These are phyloP conservation scores for Coemansia sp. DNA, from an alignment of 192 early-diverging fungal genomes.

Conservation along the genomic window DNA sequence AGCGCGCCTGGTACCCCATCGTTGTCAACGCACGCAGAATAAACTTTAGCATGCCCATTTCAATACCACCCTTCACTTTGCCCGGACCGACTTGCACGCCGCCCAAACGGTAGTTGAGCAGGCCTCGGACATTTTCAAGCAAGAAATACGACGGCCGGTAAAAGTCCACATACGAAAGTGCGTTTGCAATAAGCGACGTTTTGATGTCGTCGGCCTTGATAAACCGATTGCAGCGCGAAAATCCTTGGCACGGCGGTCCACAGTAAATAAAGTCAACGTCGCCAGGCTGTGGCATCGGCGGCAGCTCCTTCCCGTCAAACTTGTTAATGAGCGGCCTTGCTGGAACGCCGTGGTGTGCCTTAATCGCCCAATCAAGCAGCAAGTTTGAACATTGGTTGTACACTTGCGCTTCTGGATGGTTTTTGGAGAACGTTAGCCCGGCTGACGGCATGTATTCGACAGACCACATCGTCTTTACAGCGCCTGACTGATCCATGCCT, in stretches of 20 bases:
- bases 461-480: conserved; percentile 63
- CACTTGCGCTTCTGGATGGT: conserved; percentile 61
- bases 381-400: conserved; percentile 65
- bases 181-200: conserved; percentile 63
- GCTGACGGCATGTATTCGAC: conserved; percentile 64
- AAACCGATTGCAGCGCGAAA: conserved; percentile 61
- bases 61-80: conserved; percentile 57
- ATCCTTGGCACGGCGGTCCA: conserved; percentile 75
- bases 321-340: conserved; percentile 39
- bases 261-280: conserved; percentile 73
- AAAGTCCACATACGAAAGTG: conserved; percentile 69
- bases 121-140: conserved; percentile 69
- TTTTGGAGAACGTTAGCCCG: conserved; percentile 60
- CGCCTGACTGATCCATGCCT: conserved; percentile 60
- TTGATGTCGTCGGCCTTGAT: conserved; percentile 66
- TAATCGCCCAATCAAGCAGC: conserved; percentile 65
- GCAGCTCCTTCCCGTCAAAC: conserved; percentile 36
- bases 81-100: conserved; percentile 56
- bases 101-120: conserved; percentile 59
- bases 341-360: conserved; percentile 40
- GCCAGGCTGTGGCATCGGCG: conserved; percentile 61
- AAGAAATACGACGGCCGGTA: conserved; percentile 67
- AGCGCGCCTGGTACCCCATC: conserved; percentile 68
- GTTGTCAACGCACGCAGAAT: conserved; percentile 62
- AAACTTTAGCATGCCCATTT: conserved; percentile 67